A percentile compares a stretch with the other conserved stretches of the same genome.
These are phyloP conservation scores for Strobilomyces dryophilus DNA, from an alignment of 768 basidiomycete species.

Conservation along the genomic window DNA sequence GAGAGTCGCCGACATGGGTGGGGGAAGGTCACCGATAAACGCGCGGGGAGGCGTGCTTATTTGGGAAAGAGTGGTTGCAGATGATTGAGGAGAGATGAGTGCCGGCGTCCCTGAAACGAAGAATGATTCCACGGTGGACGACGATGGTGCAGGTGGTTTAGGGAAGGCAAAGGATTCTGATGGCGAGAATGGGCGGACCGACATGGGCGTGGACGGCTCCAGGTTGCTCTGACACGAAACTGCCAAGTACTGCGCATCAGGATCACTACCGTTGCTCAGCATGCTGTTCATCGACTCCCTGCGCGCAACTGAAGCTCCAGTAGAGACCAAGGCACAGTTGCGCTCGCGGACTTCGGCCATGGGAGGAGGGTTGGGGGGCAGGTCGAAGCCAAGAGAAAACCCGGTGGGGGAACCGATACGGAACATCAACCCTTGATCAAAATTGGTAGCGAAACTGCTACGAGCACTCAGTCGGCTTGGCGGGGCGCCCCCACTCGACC, in stretches of 20 bases:
- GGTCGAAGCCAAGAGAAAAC: slow-evolving; percentile 5
- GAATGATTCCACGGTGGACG: not conserved
- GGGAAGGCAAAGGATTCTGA: slow-evolving; percentile 69
- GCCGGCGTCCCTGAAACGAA: not conserved
- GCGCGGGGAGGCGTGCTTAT: slow-evolving; percentile 14
- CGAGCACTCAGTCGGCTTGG: slow-evolving; percentile 34
- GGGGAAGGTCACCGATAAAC: slow-evolving; percentile 10
- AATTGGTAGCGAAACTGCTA: slow-evolving; percentile 66
- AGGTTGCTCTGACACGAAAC: slow-evolving; percentile 21
- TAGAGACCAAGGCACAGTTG: slow-evolving; percentile 18
- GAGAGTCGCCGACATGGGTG: slow-evolving; percentile 14
- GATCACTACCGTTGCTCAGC: slow-evolving; percentile 34
- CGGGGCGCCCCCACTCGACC: slow-evolving; percentile 12
- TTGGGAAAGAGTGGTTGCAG: slow-evolving; percentile 19
- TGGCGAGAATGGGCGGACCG: slow-evolving; percentile 62
- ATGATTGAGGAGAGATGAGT: slow-evolving; percentile 7
- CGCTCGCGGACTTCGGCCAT: slow-evolving; percentile 52
- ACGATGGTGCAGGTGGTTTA: slow-evolving; percentile 42
- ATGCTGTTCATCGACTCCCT: slow-evolving; percentile 40
- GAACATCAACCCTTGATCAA: slow-evolving; percentile 39
- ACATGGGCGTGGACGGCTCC: slow-evolving; percentile 47
- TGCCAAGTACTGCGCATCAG: slow-evolving; percentile 38
- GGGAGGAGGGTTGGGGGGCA: slow-evolving; percentile 43
- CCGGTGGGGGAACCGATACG: slow-evolving; percentile 18
- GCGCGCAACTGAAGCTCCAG: slow-evolving; percentile 25